Evolutionary conservation across 1,284 basidiomycete species (phyloP).

Genomic region (Ceratobasidium sp.): DNA sequence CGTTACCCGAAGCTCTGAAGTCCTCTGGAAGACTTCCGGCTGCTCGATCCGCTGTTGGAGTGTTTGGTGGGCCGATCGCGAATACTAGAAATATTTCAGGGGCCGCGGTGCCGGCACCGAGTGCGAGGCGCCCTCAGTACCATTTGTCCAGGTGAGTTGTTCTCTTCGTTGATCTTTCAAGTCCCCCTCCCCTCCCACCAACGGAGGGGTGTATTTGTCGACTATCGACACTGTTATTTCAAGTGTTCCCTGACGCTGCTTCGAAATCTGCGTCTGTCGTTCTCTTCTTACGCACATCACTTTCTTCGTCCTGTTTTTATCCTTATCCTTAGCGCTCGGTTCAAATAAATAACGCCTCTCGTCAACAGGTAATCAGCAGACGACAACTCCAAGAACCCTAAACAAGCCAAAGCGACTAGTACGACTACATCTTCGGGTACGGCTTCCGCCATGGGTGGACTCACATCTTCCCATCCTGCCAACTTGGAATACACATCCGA

Average conservation of each 20-base stretch:
- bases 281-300: neutral
- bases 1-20: slow-evolving; percentile 10
- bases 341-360: too few relatives aligned
- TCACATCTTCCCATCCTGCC: slow-evolving; percentile 17
- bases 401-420: neutral
- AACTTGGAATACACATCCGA: neutral
- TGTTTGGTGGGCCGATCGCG: slow-evolving; percentile 80
- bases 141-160: slow-evolving; percentile 69
- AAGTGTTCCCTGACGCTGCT: slow-evolving; percentile 50
- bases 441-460: slow-evolving; percentile 14
- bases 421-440: slow-evolving; percentile 19
- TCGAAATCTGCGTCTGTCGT: slow-evolving; percentile 49
- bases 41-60: slow-evolving; percentile 71
- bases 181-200: too few relatives aligned
- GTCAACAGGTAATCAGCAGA: slow-evolving; percentile 54
- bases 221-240: too few relatives aligned
- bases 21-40: slow-evolving; percentile 61
- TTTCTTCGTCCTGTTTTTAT: slow-evolving; percentile 43
- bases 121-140: slow-evolving; percentile 77
- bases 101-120: slow-evolving; percentile 73
- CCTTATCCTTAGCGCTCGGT: neutral
- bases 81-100: slow-evolving; percentile 76
- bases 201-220: slow-evolving; percentile 1
- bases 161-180: neutral
- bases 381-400: slow-evolving; percentile 43